Conservation (phyloP, 768 basidiomycete genomes). For the Amanita fuliginea region DNA sequence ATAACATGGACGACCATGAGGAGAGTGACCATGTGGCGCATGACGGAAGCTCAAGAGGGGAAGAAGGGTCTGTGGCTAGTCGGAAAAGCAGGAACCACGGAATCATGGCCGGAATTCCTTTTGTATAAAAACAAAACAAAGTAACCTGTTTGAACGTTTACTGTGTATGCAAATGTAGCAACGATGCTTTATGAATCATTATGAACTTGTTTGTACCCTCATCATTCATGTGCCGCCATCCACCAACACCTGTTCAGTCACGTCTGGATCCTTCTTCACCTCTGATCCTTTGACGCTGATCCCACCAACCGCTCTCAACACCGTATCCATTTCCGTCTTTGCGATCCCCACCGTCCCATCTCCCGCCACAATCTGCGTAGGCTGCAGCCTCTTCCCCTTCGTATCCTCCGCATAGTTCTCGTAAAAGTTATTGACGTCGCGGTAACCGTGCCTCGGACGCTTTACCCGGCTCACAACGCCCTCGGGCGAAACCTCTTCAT, state of each 20-base stretch:
- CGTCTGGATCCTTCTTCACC: constrained; percentile 3
- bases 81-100: no score
- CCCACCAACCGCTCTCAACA: constrained; percentile 5
- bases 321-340: constrained; percentile 5
- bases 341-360: neutral
- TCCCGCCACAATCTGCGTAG: constrained; percentile 9
- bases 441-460: constrained; percentile 11
- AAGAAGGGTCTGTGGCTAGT: neutral
- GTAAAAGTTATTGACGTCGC: constrained; percentile 73
- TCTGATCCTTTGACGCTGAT: neutral
- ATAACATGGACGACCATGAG: neutral
- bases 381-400: constrained; percentile 40
- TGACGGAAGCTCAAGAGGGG: neutral
- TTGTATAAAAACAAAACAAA: no score
- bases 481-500: constrained; percentile 12
- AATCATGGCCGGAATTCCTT: no score
- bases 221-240: no score
- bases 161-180: no score
- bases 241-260: neutral
- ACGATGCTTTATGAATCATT: no score
- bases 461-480: constrained; percentile 13
- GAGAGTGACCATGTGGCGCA: neutral
- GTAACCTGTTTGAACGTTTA: no score
- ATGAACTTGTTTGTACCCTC: no score
- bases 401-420: constrained; percentile 82